phyloP scores from a whole-genome alignment of 345 rosid genomes.

The Hibiscus trionum region DNA sequence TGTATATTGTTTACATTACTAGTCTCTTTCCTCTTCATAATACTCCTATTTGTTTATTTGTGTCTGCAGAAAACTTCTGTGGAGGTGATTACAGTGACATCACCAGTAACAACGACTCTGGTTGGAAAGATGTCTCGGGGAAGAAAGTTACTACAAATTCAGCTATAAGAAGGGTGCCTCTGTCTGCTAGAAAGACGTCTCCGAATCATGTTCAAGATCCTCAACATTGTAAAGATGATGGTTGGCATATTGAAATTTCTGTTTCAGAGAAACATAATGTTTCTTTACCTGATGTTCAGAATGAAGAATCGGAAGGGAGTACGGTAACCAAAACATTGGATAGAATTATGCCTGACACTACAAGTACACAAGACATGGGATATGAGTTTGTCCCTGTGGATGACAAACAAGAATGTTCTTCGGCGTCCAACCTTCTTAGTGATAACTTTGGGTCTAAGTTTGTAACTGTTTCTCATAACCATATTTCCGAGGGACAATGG shows the following conservation, averaged over 20 bases:
- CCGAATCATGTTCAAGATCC: conserved; percentile 30
- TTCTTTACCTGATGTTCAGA: conserved; percentile 35
- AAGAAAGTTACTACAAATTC: conserved; percentile 40
- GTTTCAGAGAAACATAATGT: conserved; percentile 39
- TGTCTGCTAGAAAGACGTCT: conserved; percentile 42
- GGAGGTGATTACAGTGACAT: conserved; percentile 53
- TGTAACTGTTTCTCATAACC: conserved; percentile 39
- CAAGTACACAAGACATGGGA: conserved; percentile 34
- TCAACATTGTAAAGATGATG: conserved; percentile 46
- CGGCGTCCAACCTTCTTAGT: conserved; percentile 37
- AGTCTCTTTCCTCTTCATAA: background rate
- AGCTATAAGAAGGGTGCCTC: conserved; percentile 44
- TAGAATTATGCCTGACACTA: conserved; percentile 30
- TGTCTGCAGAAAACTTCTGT: conserved; percentile 48
- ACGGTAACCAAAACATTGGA: conserved; percentile 54
- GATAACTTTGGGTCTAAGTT: conserved; percentile 47
- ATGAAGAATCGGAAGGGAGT: conserved; percentile 84
- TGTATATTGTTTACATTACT: background rate
- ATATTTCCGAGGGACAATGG: conserved; percentile 29
- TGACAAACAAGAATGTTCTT: conserved; percentile 56
- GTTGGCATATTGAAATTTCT: conserved; percentile 75
- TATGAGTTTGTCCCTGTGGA: conserved; percentile 52
- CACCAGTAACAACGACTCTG: conserved; percentile 41
- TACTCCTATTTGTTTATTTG: conserved; percentile 3
- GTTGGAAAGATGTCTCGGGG: conserved; percentile 36